These are phyloP conservation scores for Ceratocystiopsis sp. DNA, from an alignment of 2,329 filamentous ascomycete genomes.

Conservation along the genomic window DNA sequence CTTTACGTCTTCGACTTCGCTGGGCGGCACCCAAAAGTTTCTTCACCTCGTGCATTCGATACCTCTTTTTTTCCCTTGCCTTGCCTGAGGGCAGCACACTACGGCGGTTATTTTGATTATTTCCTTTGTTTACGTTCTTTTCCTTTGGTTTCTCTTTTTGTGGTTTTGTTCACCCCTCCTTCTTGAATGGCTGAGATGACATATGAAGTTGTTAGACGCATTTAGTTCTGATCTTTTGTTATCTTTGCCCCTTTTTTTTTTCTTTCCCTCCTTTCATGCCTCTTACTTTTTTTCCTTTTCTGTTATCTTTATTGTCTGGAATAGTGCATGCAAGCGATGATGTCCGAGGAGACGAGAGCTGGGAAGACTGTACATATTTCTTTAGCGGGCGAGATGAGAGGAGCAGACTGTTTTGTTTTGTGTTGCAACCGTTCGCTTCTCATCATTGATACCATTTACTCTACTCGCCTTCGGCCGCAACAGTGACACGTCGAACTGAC, in stretches of 20 bases:
- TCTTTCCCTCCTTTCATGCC: not conserved
- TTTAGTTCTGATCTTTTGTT: conserved; percentile 2
- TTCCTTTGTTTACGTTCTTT: not conserved
- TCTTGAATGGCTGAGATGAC: conserved; percentile 7
- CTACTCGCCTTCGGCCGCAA: too few species aligned
- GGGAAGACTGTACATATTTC: too few species aligned
- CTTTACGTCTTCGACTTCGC: too few species aligned
- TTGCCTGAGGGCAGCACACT: not conserved
- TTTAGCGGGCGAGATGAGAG: too few species aligned
- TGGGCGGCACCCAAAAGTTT: not conserved
- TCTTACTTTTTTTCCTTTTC: not conserved
- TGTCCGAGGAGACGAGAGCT: too few species aligned
- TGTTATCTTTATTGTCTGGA: not conserved
- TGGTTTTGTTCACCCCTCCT: not conserved
- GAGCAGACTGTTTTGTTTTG: too few species aligned
- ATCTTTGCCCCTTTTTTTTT: not conserved
- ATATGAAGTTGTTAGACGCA: conserved; percentile 5
- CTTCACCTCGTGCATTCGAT: not conserved
- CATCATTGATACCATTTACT: too few species aligned
- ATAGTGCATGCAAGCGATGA: too few species aligned
- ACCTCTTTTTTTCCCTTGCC: not conserved
- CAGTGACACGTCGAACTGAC: too few species aligned
- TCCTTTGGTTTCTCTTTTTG: not conserved
- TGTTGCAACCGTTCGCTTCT: too few species aligned
- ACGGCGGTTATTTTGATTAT: too few species aligned